These are phyloP conservation scores for Cadophora luteo-olivacea DNA, from an alignment of 2,329 filamentous ascomycete genomes.

Conservation along the genomic window DNA sequence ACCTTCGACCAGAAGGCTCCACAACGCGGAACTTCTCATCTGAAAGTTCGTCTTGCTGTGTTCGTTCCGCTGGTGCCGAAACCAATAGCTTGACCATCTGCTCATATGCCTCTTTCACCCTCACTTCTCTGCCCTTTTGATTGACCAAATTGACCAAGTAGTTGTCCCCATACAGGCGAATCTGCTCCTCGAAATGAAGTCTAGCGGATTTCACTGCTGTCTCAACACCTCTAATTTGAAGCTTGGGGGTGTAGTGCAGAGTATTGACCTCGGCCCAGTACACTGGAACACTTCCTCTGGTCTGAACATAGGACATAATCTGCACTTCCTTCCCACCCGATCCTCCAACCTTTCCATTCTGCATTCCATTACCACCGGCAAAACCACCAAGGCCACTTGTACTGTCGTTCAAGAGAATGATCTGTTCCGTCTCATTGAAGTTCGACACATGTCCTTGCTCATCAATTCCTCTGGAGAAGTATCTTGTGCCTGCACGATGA, in stretches of 20 bases:
- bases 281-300: slow-evolving; percentile 91
- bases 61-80: slow-evolving; percentile 69
- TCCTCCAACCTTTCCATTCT: slow-evolving; percentile 71
- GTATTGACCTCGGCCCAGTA: slow-evolving; percentile 98
- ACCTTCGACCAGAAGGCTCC: slow-evolving; percentile 62
- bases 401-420: slow-evolving; percentile 86
- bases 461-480: slow-evolving; percentile 93
- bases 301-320: slow-evolving; percentile 94
- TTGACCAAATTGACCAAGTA: slow-evolving; percentile 98
- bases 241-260: slow-evolving; percentile 86
- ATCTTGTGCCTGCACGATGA: slow-evolving; percentile 87
- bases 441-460: slow-evolving; percentile 96
- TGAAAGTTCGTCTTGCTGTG: slow-evolving; percentile 68
- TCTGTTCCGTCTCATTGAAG: slow-evolving; percentile 98
- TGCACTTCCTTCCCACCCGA: slow-evolving; percentile 77
- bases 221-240: slow-evolving; percentile 87
- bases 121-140: slow-evolving; percentile 88
- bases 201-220: slow-evolving; percentile 78
- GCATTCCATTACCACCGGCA: slow-evolving; percentile 76
- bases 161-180: slow-evolving; percentile 92
- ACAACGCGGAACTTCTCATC: slow-evolving; percentile 84
- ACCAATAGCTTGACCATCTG: slow-evolving; percentile 81
- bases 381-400: slow-evolving; percentile 79
- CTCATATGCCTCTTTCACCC: slow-evolving; percentile 93
- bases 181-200: slow-evolving; percentile 93